Conservation (phyloP, 345 rosid genomes). For the Aethionema arabicum region DNA sequence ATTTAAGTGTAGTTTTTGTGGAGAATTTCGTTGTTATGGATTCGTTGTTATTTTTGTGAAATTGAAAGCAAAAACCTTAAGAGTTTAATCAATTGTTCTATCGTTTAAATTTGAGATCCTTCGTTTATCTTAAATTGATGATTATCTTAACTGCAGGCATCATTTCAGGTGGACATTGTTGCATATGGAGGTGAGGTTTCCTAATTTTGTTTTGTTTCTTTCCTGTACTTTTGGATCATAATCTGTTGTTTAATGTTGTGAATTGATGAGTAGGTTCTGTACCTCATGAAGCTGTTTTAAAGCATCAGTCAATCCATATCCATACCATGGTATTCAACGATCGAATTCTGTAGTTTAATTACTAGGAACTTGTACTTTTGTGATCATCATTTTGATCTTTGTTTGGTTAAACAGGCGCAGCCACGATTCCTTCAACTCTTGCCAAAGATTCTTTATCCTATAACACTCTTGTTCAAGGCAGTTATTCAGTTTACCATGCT, state of each 20-base stretch:
- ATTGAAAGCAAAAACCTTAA: too few species aligned
- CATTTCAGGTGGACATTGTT: constrained; percentile 77
- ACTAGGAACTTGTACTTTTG: background rate
- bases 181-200: constrained; percentile 81
- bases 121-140: background rate
- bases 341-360: background rate
- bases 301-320: constrained; percentile 70
- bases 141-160: constrained; percentile 51
- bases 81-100: background rate
- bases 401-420: constrained; percentile 49
- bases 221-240: constrained; percentile 1
- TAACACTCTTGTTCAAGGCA: constrained; percentile 76
- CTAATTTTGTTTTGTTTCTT: background rate
- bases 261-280: constrained; percentile 59
- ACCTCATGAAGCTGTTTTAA: constrained; percentile 68
- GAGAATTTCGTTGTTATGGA: too few species aligned
- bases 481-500: constrained; percentile 71
- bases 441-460: constrained; percentile 60
- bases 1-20: too few species aligned
- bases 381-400: constrained; percentile 4
- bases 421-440: constrained; percentile 47
- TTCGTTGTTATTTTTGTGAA: too few species aligned
- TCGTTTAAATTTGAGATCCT: background rate
- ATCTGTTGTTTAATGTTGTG: background rate
- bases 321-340: constrained; percentile 66